phyloP scores from a whole-genome alignment of 2,329 filamentous ascomycete genomes.

The Colletotrichum tamarilloi region DNA sequence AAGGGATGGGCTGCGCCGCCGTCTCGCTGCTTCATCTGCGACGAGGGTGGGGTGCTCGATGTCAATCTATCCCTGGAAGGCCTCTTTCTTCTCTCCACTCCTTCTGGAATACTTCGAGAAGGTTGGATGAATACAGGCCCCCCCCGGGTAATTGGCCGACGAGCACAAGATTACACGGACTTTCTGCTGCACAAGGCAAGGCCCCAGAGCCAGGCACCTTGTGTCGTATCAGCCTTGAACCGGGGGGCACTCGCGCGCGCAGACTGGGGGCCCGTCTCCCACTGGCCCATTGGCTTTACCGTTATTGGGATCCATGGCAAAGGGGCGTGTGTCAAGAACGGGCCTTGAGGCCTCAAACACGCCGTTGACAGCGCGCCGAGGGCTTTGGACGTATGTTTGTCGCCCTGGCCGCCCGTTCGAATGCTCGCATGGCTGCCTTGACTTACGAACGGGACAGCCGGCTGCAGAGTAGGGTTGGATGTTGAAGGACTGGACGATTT shows the following conservation, averaged over 20 bases:
- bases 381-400: slow-evolving; percentile 15
- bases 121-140: slow-evolving; percentile 18
- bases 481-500: neutral
- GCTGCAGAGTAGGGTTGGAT: neutral
- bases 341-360: neutral
- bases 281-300: neutral
- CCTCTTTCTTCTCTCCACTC: neutral
- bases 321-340: neutral
- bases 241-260: slow-evolving; percentile 13
- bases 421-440: slow-evolving; percentile 15
- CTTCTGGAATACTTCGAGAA: slow-evolving; percentile 36
- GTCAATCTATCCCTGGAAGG: slow-evolving; percentile 23
- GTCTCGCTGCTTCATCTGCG: slow-evolving; percentile 34
- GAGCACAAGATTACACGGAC: slow-evolving; percentile 34
- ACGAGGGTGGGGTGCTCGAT: slow-evolving; percentile 27
- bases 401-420: slow-evolving; percentile 30
- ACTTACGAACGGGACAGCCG: slow-evolving; percentile 10
- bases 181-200: slow-evolving; percentile 25
- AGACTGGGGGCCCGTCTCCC: neutral
- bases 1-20: slow-evolving; percentile 29
- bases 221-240: slow-evolving; percentile 34
- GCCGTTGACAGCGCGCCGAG: neutral
- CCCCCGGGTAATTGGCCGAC: slow-evolving; percentile 18
- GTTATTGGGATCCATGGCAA: neutral
- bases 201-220: slow-evolving; percentile 13